phyloP scores from a whole-genome alignment of 176 grass and related monocot species.

The Musa schizocarpa region DNA sequence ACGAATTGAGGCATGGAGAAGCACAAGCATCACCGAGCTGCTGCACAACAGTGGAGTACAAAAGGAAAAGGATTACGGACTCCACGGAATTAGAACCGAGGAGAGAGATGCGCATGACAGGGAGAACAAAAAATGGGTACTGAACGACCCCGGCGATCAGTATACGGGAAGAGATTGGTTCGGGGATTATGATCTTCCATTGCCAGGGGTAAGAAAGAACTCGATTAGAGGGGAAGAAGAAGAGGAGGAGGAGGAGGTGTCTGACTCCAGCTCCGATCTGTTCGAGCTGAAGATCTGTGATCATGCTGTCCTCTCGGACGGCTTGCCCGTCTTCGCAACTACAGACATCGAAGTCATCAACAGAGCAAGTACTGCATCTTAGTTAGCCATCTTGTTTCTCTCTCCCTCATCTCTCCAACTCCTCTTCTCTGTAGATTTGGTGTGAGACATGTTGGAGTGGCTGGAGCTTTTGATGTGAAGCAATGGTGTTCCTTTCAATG shows the following conservation, averaged over 20 bases:
- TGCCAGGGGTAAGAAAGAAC: background rate
- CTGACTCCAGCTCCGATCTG: background rate
- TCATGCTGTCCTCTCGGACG: background rate
- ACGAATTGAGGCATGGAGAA: background rate
- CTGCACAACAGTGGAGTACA: too few species aligned
- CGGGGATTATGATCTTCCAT: background rate
- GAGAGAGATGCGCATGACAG: background rate
- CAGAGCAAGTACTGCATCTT: background rate
- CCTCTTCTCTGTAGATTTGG: background rate
- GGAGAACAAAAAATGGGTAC: background rate
- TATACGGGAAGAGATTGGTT: background rate
- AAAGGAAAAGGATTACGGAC: too few species aligned
- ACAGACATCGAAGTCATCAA: background rate
- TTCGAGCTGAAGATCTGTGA: slow-evolving; percentile 2
- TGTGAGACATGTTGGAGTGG: too few species aligned
- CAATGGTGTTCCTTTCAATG: too few species aligned
- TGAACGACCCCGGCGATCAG: background rate
- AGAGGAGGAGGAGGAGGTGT: background rate
- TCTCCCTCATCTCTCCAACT: too few species aligned
- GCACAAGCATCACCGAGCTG: too few species aligned
- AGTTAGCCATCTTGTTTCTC: too few species aligned
- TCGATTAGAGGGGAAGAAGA: background rate
- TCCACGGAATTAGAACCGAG: background rate
- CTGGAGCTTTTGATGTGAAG: too few species aligned
- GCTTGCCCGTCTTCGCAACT: slow-evolving; percentile 4